Conservation (phyloP, 1,139 yeast genomes). For the Taphrina confusa region DNA sequence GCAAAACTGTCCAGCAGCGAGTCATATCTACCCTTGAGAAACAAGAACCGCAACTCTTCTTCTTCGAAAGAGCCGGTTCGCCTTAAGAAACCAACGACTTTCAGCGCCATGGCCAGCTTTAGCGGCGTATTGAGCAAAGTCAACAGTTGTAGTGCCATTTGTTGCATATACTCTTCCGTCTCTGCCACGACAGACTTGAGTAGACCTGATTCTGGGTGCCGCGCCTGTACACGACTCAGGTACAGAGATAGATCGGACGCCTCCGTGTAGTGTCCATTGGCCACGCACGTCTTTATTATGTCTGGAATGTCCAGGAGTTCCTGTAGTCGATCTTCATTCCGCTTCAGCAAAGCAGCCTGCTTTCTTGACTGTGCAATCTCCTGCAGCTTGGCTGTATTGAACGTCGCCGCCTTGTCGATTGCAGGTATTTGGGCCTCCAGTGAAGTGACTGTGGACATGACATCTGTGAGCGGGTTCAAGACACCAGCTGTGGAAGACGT, state of each 20-base stretch:
- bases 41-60: constrained; percentile 45
- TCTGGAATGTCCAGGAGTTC: constrained; percentile 84
- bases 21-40: constrained; percentile 46
- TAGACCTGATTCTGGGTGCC: constrained; percentile 65
- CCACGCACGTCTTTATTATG: constrained; percentile 75
- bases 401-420: constrained; percentile 26
- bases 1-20: constrained; percentile 52
- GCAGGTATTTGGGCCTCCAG: constrained; percentile 19
- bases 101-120: constrained; percentile 73
- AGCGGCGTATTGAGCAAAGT: constrained; percentile 71
- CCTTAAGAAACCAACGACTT: constrained; percentile 72
- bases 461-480: constrained; percentile 12
- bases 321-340: constrained; percentile 68
- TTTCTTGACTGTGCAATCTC: constrained; percentile 28
- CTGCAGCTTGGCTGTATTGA: constrained; percentile 19
- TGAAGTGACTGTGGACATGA: constrained; percentile 9
- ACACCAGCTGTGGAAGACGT: constrained; percentile 11
- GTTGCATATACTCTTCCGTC: constrained; percentile 47
- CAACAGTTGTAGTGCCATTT: constrained; percentile 59
- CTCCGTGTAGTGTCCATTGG: constrained; percentile 84
- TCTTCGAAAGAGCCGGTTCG: constrained; percentile 49
- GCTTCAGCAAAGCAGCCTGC: constrained; percentile 52
- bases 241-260: constrained; percentile 77
- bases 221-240: constrained; percentile 62
- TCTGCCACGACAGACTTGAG: constrained; percentile 54